Conservation (phyloP, 768 basidiomycete species). For the Lepiota subincarnata region DNA sequence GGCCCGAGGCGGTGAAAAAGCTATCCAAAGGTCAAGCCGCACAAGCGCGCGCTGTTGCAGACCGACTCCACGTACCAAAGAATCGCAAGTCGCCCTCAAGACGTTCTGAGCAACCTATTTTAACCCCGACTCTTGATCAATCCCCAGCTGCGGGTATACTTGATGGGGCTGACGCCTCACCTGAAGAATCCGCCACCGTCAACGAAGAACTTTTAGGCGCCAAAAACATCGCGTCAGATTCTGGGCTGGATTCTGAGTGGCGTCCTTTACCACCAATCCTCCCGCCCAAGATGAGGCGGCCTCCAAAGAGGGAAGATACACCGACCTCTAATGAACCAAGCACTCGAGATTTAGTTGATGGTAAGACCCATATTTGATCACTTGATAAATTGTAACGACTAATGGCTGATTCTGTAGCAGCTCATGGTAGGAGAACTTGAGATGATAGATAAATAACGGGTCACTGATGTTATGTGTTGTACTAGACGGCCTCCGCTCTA, state of each 20-base stretch:
- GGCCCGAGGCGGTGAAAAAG: constrained; percentile 47
- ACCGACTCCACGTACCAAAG: constrained; percentile 41
- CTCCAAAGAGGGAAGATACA: constrained; percentile 4
- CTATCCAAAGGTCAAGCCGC: constrained; percentile 36
- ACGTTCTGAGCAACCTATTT: constrained; percentile 18
- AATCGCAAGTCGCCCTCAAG: constrained; percentile 27
- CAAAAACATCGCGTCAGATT: neutral
- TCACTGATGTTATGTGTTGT: constrained; percentile 7
- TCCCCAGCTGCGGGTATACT: constrained; percentile 10
- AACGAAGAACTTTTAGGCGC: neutral
- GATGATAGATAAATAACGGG: constrained; percentile 1
- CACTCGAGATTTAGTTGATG: neutral
- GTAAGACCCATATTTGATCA: neutral
- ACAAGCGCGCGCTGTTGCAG: constrained; percentile 41
- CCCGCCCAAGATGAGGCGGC: constrained; percentile 5
- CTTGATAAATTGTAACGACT: neutral
- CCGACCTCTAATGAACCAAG: neutral
- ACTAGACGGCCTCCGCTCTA: neutral
- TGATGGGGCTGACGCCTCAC: neutral
- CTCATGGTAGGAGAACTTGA: constrained; percentile 11
- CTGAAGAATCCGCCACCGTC: no score
- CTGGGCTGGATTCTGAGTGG: neutral
- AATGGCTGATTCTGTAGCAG: neutral
- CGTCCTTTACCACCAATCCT: constrained; percentile 1
- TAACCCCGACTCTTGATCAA: constrained; percentile 18